These are phyloP conservation scores for Salvia splendens DNA, from an alignment of 257 asterid genomes.

Conservation along the genomic window DNA sequence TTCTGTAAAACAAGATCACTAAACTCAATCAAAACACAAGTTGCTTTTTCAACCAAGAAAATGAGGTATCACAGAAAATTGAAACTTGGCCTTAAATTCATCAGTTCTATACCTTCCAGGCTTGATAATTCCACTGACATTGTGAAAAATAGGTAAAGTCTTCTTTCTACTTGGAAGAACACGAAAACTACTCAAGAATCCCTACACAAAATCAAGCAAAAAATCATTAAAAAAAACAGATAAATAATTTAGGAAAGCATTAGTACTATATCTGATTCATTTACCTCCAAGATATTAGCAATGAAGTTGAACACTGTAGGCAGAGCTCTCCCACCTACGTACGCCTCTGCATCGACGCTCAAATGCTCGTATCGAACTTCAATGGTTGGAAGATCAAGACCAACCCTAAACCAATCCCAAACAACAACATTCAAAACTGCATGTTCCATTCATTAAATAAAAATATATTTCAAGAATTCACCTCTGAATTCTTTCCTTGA, in stretches of 20 bases:
- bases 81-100: neutral
- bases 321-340: slow-evolving; percentile 83
- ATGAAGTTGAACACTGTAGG: slow-evolving; percentile 74
- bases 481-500: slow-evolving; percentile 72
- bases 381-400: slow-evolving; percentile 70
- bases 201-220: slow-evolving; percentile 42
- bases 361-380: slow-evolving; percentile 83
- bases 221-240: no score
- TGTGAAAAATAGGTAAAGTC: slow-evolving; percentile 72
- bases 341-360: slow-evolving; percentile 76
- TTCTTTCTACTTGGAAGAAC: slow-evolving; percentile 66
- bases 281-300: slow-evolving; percentile 76
- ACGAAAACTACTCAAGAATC: slow-evolving; percentile 55
- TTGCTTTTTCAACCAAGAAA: slow-evolving; percentile 1
- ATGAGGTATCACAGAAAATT: neutral
- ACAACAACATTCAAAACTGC: neutral
- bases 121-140: slow-evolving; percentile 72
- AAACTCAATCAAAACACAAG: neutral
- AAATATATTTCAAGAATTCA: slow-evolving; percentile 18
- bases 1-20: slow-evolving; percentile 44
- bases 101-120: slow-evolving; percentile 65
- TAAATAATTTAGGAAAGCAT: no score
- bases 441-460: neutral
- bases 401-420: slow-evolving; percentile 56
- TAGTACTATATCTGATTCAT: neutral